These are phyloP conservation scores for Poa annua DNA, from an alignment of 176 grass and related monocot genomes.

Conservation along the genomic window DNA sequence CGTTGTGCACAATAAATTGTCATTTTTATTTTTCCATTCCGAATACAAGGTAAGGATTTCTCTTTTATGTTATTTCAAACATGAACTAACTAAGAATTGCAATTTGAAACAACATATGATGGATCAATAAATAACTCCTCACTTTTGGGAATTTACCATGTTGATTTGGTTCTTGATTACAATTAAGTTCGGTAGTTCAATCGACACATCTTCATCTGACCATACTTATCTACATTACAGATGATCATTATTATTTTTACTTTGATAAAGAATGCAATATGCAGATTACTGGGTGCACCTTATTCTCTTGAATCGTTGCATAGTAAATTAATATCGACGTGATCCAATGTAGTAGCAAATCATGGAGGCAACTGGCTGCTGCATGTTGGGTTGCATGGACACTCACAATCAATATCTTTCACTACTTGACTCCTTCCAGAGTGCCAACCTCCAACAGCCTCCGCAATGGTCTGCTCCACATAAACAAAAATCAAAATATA, in stretches of 20 bases:
- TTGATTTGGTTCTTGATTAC: not conserved
- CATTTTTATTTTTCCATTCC: not conserved
- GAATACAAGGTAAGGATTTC: not conserved
- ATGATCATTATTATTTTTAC: not conserved
- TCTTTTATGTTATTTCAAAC: not conserved
- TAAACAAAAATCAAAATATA: not conserved
- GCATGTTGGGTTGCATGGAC: slow-evolving; percentile 7
- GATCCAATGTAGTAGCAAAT: not conserved
- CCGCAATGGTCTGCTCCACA: not conserved
- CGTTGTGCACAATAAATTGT: not conserved
- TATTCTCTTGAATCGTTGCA: not conserved
- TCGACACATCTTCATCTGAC: not conserved
- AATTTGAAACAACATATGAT: not conserved
- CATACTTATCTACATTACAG: too few species aligned
- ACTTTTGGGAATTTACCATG: not conserved
- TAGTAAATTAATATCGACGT: not conserved
- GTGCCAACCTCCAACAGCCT: not conserved
- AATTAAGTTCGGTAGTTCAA: not conserved
- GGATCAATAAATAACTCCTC: not conserved
- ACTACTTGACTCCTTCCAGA: not conserved
- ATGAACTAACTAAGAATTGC: not conserved
- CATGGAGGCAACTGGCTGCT: not conserved
- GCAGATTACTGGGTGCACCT: not conserved
- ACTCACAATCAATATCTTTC: slow-evolving; percentile 11
- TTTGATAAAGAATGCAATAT: not conserved